Evolutionary conservation across 345 rosid genomes (phyloP).

Genomic region (Camelina sativa): DNA sequence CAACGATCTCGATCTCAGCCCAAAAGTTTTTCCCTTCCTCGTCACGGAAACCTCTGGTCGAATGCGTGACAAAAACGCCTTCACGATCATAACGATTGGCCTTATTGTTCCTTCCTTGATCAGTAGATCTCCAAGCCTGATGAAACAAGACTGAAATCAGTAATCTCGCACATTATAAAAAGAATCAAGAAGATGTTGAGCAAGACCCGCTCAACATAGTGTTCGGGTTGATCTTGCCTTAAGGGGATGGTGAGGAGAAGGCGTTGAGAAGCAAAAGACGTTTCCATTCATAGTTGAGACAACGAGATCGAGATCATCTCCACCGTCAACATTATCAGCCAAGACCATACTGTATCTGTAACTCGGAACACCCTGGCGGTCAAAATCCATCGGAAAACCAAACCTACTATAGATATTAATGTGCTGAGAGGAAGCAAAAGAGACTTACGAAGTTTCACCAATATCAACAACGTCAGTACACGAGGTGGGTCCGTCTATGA

Average conservation of each 20-base stretch:
- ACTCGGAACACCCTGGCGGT: conserved; percentile 25
- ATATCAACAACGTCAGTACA: conserved; percentile 97
- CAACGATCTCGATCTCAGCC: conserved; percentile 96
- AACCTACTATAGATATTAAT: conserved; percentile 18
- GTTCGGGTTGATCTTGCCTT: conserved; percentile 62
- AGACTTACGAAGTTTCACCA: conserved; percentile 97
- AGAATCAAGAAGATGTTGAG: conserved; percentile 16
- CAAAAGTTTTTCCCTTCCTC: conserved; percentile 99
- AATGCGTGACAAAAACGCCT: conserved; percentile 79
- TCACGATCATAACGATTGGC: conserved; percentile 74
- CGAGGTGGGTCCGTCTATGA: conserved; percentile 97
- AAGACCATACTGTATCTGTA: conserved; percentile 95
- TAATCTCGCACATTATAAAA: conserved; percentile 63
- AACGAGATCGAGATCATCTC: conserved; percentile 98
- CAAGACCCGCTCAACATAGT: conserved; percentile 21
- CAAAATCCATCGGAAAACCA: conserved; percentile 15
- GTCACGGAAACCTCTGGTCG: conserved; percentile 94
- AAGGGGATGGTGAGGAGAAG: conserved; percentile 93
- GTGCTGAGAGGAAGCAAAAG: conserved; percentile 20
- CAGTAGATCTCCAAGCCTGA: conserved; percentile 93
- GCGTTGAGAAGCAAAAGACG: conserved; percentile 98
- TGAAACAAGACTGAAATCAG: conserved; percentile 28
- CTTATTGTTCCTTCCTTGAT: conserved; percentile 94
- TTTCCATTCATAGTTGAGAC: conserved; percentile 99
- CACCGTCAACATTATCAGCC: conserved; percentile 99